Percentiles rank a stretch among this genome's conserved stretches.
phyloP scores from a whole-genome alignment of 768 basidiomycete species.

The Dictyophora rubrovolvata region DNA sequence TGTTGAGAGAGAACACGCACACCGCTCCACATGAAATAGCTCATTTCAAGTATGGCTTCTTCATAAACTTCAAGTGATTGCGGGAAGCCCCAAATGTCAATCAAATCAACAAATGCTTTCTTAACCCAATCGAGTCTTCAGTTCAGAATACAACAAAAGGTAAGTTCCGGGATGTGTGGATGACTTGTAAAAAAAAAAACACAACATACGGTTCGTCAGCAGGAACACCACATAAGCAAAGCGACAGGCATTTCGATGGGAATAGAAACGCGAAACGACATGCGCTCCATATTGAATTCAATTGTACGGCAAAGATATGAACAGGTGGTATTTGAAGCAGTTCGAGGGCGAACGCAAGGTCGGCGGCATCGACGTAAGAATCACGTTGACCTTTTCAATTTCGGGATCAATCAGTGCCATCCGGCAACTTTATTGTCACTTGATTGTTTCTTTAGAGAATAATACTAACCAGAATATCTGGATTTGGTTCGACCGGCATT shows the following conservation, averaged over 20 bases:
- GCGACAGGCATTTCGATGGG: conserved; percentile 9
- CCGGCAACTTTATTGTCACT: neutral
- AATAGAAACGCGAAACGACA: conserved; percentile 37
- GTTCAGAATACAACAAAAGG: neutral
- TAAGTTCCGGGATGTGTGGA: neutral
- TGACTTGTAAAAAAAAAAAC: neutral
- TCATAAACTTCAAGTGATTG: conserved; percentile 60
- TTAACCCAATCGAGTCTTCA: conserved; percentile 48
- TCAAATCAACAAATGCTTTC: conserved; percentile 52
- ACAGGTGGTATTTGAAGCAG: conserved; percentile 52
- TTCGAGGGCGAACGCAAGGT: conserved; percentile 54
- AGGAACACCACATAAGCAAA: conserved; percentile 10
- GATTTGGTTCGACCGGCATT: conserved; percentile 33
- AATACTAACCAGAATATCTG: conserved; percentile 1
- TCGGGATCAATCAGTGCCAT: conserved; percentile 29
- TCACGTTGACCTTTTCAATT: conserved; percentile 51
- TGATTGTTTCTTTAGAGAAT: neutral
- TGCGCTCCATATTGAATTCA: conserved; percentile 44
- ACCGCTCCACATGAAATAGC: conserved; percentile 43
- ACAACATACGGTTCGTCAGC: conserved; percentile 8
- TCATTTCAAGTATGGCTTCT: conserved; percentile 50
- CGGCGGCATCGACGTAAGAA: conserved; percentile 71
- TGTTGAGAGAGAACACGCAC: conserved; percentile 28
- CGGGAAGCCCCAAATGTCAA: conserved; percentile 54
- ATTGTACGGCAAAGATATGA: conserved; percentile 65